Evolutionary conservation across 768 basidiomycete genomes (phyloP), one percentile per base, ranked within the genome.

Genomic region (Lactarius pseudohatsudake): DNA sequence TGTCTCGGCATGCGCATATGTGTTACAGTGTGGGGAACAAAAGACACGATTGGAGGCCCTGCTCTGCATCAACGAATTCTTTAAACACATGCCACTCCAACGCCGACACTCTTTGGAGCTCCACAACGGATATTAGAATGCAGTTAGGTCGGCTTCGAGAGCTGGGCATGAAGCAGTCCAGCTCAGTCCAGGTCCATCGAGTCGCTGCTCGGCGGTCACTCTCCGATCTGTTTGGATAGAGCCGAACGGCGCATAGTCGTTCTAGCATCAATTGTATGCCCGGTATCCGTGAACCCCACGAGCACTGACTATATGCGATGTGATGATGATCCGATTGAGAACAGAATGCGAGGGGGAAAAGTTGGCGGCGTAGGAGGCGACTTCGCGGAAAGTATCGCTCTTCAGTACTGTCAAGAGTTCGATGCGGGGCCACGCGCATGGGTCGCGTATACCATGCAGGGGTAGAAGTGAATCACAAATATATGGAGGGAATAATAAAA

Each of bases 401-500:
- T 45, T 45, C 20, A n/a, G 22, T 50, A 50, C 20, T 10, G 13
- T 50, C 22, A 56, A 56, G 55, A 56, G 28, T 57, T 53, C 43
- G 22, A 28, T 16, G 53, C 15, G 61, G 50, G 18, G 57, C 11
- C 30, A 13, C 6, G 26, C 53, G 61, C 15, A 16, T 54, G 57
- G n/a, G 65, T 54, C 3, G n/a, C 32, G 47, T 32, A 63, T 59
- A 47, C 47, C 56, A 59, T 58, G 45, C 26, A 28, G 40, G 43
- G 26, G 61, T 38, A 40, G 28, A 50, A 40, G 30, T 43, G 50
- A 43, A 54, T 64, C 54, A 56, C 53, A 58, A 55, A 67, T 57
- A 63, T 63, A 59, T 64, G 62, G 26, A 53, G 58, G 53, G 62
- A 56, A 36, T 55, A 67, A 67, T 67, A 67, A 67, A 56, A 55